Evolutionary conservation across 768 basidiomycete genomes (phyloP).

Genomic region (Collybiopsis luxurians): DNA sequence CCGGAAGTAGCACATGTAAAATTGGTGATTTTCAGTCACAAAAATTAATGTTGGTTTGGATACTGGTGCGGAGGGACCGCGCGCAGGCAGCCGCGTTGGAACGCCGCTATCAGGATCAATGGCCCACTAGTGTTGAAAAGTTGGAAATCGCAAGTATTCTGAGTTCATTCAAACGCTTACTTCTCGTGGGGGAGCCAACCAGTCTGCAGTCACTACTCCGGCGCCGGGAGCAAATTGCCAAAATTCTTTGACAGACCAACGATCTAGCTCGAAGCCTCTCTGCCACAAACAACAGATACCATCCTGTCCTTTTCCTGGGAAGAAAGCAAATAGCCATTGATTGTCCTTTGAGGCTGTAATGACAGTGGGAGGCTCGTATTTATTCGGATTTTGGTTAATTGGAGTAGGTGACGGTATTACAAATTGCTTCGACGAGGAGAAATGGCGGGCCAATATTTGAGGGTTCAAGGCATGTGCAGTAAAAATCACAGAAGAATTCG

Average conservation of each 20-base stretch:
- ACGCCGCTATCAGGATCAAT: slow-evolving; percentile 37
- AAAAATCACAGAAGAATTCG: slow-evolving; percentile 65
- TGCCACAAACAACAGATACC: slow-evolving; percentile 69
- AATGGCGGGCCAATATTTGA: slow-evolving; percentile 57
- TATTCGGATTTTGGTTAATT: slow-evolving; percentile 40
- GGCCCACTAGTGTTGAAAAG: slow-evolving; percentile 45
- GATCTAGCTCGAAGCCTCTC: slow-evolving; percentile 55
- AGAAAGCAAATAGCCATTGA: slow-evolving; percentile 73
- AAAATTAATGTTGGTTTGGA: slow-evolving; percentile 56
- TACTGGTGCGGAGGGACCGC: slow-evolving; percentile 55
- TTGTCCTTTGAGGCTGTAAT: slow-evolving; percentile 59
- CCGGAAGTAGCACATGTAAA: slow-evolving; percentile 54
- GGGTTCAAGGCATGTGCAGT: slow-evolving; percentile 65
- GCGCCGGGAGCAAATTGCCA: slow-evolving; percentile 51
- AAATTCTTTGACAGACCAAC: slow-evolving; percentile 56
- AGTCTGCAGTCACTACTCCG: slow-evolving; percentile 60
- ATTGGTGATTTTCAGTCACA: slow-evolving; percentile 60
- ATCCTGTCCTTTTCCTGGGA: slow-evolving; percentile 54
- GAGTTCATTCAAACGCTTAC: slow-evolving; percentile 31
- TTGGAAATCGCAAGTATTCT: slow-evolving; percentile 2
- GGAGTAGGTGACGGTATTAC: slow-evolving; percentile 50
- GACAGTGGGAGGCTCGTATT: slow-evolving; percentile 60
- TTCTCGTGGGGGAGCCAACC: slow-evolving; percentile 61
- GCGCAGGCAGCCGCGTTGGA: slow-evolving; percentile 52
- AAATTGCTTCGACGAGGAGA: slow-evolving; percentile 70